Evolutionary conservation across 345 rosid species (phyloP).

Genomic region (Clarkia xantiana): DNA sequence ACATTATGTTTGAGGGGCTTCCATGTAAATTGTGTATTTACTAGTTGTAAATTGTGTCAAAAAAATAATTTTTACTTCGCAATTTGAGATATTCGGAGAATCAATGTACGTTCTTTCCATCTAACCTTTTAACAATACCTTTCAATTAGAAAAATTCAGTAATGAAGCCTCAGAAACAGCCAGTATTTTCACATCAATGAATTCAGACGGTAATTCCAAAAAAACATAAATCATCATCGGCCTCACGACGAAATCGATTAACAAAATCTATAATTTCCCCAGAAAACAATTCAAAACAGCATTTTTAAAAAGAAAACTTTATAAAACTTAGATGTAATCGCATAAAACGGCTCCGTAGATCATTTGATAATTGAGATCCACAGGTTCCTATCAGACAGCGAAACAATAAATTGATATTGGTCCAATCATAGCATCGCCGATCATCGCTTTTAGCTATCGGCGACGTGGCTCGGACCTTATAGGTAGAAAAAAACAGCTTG

Average conservation of each 20-base stretch:
- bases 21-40: too few species aligned
- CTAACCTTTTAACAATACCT: slow-evolving; percentile 73
- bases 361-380: slow-evolving; percentile 17
- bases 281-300: background rate
- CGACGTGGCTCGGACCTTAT: slow-evolving; percentile 43
- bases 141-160: slow-evolving; percentile 69
- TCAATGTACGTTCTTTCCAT: too few species aligned
- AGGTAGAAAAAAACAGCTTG: too few species aligned
- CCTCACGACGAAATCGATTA: slow-evolving; percentile 16
- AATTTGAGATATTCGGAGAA: too few species aligned
- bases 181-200: slow-evolving; percentile 30
- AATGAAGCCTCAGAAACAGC: slow-evolving; percentile 45
- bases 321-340: slow-evolving; percentile 20
- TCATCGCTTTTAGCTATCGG: slow-evolving; percentile 36
- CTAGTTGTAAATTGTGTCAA: too few species aligned
- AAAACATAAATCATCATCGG: slow-evolving; percentile 28
- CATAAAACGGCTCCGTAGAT: slow-evolving; percentile 46
- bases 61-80: too few species aligned
- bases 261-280: too few species aligned
- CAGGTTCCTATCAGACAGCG: slow-evolving; percentile 57
- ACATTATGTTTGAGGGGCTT: too few species aligned
- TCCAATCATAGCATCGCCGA: slow-evolving; percentile 49
- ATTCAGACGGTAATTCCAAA: slow-evolving; percentile 92
- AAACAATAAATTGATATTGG: slow-evolving; percentile 25
- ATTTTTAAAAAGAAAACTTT: too few species aligned